Evolutionary conservation across 352 stramenopile species (phyloP).

Genomic region (Phytophthora sp.): DNA sequence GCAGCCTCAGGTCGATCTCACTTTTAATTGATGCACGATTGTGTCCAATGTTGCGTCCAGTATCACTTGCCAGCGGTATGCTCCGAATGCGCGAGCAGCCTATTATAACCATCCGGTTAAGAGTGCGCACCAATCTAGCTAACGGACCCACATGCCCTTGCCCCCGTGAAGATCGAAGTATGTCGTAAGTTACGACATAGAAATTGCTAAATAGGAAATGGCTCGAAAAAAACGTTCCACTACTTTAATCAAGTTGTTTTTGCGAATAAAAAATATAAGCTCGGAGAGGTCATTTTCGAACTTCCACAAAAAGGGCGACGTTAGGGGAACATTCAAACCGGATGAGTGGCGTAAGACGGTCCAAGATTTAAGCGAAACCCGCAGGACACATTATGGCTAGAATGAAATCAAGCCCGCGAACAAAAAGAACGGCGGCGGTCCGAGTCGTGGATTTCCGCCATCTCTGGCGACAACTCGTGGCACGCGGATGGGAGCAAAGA

Average conservation of each 20-base stretch:
- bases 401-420: background rate
- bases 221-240: constrained; percentile 1
- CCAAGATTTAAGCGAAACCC: background rate
- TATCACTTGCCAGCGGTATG: no score
- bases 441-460: background rate
- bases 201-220: constrained; percentile 19
- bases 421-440: background rate
- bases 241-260: constrained; percentile 20
- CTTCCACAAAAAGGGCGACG: background rate
- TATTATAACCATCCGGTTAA: no score
- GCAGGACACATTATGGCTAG: background rate
- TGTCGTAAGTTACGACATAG: constrained; percentile 16
- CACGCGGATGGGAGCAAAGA: constrained; percentile 1
- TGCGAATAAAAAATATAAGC: constrained; percentile 3
- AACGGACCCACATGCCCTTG: no score
- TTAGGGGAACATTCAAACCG: background rate
- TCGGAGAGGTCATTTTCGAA: background rate
- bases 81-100: no score
- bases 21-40: no score
- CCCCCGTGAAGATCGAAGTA: no score
- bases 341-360: background rate
- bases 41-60: no score
- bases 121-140: no score
- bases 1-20: no score
- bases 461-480: constrained; percentile 11